These are phyloP conservation scores for Acorus calamus DNA, from an alignment of 106 monocot genomes.

Conservation along the genomic window DNA sequence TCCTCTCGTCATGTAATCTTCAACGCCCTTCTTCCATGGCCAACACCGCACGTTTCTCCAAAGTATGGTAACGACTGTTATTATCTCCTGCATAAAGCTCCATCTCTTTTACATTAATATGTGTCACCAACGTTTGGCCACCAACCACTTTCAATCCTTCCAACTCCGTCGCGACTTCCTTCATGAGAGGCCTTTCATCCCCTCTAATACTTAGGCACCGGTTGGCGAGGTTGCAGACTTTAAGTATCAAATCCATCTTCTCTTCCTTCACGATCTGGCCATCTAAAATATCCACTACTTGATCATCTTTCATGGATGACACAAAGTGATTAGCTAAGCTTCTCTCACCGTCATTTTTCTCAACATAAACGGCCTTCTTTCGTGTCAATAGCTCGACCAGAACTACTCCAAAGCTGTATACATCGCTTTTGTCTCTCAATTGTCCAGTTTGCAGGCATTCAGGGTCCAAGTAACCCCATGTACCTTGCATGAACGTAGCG, in stretches of 20 bases:
- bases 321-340: background rate
- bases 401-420: slow-evolving; percentile 7
- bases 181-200: slow-evolving; percentile 11
- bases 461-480: too few relatives aligned
- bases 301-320: slow-evolving; percentile 3
- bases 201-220: slow-evolving; percentile 1
- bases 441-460: too few relatives aligned
- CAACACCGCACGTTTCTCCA: too few relatives aligned
- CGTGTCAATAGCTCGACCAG: slow-evolving; percentile 3
- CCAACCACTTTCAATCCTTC: background rate
- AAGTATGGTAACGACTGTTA: too few relatives aligned
- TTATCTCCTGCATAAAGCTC: too few relatives aligned
- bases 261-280: background rate
- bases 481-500: too few relatives aligned
- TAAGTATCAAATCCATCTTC: background rate
- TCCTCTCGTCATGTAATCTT: too few relatives aligned
- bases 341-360: background rate
- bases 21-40: too few relatives aligned
- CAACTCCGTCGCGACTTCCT: slow-evolving; percentile 2
- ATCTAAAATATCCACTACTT: slow-evolving; percentile 4
- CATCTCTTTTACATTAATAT: too few relatives aligned
- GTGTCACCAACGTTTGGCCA: too few relatives aligned
- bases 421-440: too few relatives aligned
- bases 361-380: slow-evolving; percentile 2
- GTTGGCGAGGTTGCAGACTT: background rate